Percentiles rank a stretch among this genome's conserved stretches.
Conservation (phyloP, 441 rosid genomes). For the Rhodomyrtus psidioides region DNA sequence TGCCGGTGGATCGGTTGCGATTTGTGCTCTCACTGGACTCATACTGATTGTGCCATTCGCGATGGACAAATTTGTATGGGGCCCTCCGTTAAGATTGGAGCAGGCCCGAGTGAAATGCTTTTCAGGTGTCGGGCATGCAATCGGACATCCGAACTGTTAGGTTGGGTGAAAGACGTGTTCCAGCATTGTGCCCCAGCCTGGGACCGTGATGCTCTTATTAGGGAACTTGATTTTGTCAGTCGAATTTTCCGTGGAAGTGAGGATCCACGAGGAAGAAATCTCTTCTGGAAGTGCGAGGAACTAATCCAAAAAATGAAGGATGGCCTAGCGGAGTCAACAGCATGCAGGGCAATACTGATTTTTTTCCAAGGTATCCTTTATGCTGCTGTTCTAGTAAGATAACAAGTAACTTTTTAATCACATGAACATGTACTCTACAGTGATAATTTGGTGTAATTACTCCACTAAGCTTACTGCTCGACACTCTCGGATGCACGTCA, state of each 20-base stretch:
- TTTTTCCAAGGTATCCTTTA: constrained; percentile 72
- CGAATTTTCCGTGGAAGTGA: constrained; percentile 92
- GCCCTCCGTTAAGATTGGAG: constrained; percentile 57
- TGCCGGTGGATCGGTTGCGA: constrained; percentile 99
- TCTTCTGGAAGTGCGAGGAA: constrained; percentile 86
- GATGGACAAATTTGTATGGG: constrained; percentile 84
- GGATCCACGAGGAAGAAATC: constrained; percentile 79
- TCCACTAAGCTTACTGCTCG: background rate
- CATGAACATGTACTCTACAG: background rate
- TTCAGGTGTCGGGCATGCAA: constrained; percentile 86
- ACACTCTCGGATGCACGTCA: background rate
- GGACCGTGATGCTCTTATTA: constrained; percentile 76
- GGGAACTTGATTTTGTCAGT: constrained; percentile 86
- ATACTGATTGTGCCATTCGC: constrained; percentile 92
- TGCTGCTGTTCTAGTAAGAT: background rate
- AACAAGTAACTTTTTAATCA: background rate
- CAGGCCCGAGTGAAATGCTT: constrained; percentile 76
- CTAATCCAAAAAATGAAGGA: constrained; percentile 74
- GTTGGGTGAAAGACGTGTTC: constrained; percentile 98
- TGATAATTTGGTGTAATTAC: background rate
- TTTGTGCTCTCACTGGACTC: constrained; percentile 96
- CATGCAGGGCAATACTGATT: constrained; percentile 63
- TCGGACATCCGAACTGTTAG: constrained; percentile 83
- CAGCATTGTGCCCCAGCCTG: constrained; percentile 92
- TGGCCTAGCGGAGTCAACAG: constrained; percentile 60